Conservation (phyloP, 2,329 filamentous ascomycete species). For the Fusarium nelsonii region DNA sequence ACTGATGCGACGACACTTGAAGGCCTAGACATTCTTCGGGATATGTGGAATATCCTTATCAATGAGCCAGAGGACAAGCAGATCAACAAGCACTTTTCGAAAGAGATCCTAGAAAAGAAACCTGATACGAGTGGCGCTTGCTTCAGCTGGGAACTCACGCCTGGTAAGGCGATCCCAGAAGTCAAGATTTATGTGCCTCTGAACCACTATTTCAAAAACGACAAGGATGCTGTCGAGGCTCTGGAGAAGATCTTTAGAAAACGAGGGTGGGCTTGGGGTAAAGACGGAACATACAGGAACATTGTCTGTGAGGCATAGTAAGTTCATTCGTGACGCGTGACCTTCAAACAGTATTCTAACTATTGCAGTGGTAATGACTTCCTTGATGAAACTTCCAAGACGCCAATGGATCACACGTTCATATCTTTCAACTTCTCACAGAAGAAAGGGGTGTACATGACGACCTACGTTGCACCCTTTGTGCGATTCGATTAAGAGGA, state of each 20-base stretch:
- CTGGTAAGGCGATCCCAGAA: constrained; percentile 39
- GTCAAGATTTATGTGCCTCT: constrained; percentile 48
- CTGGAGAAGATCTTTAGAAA: constrained; percentile 31
- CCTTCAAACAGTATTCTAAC: background rate
- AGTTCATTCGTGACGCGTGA: background rate
- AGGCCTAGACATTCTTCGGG: constrained; percentile 39
- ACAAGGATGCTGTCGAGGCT: constrained; percentile 18
- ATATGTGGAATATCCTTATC: constrained; percentile 47
- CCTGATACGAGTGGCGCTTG: constrained; percentile 40
- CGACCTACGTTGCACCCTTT: constrained; percentile 29
- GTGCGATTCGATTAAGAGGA: constrained; percentile 9
- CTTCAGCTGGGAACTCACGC: constrained; percentile 47
- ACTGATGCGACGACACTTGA: constrained; percentile 38
- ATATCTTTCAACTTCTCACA: constrained; percentile 29
- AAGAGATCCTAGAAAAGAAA: constrained; percentile 21
- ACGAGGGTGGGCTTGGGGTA: constrained; percentile 30
- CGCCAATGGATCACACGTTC: constrained; percentile 26
- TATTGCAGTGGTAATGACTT: constrained; percentile 12
- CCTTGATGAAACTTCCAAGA: background rate
- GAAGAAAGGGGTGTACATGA: constrained; percentile 30
- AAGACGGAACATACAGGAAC: constrained; percentile 23
- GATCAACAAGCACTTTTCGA: constrained; percentile 18
- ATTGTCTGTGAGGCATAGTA: constrained; percentile 27
- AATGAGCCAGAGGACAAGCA: constrained; percentile 40
- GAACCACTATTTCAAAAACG: constrained; percentile 40